Conservation (phyloP, 768 basidiomycete genomes). For the Steccherinum ochraceum region DNA sequence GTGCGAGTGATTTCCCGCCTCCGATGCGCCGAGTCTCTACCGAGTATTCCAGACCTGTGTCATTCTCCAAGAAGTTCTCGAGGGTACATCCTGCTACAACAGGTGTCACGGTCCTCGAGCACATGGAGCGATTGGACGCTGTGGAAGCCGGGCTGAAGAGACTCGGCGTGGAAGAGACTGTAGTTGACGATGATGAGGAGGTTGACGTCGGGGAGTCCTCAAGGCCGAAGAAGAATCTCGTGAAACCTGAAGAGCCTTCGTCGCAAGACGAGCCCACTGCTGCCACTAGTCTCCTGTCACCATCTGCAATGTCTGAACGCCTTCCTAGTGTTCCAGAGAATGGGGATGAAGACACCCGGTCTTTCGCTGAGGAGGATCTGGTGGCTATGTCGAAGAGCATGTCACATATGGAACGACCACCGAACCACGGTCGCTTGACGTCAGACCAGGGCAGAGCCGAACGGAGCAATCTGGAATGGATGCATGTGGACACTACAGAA, state of each 20-base stretch:
- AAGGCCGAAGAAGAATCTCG: conserved; percentile 6
- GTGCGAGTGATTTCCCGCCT: conserved; percentile 67
- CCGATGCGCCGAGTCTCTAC: conserved; percentile 59
- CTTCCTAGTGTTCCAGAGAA: conserved; percentile 49
- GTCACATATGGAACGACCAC: conserved; percentile 55
- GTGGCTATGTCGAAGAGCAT: conserved; percentile 72
- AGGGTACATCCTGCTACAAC: conserved; percentile 82
- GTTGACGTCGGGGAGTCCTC: conserved; percentile 57
- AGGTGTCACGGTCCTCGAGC: conserved; percentile 79
- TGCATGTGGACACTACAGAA: conserved; percentile 32
- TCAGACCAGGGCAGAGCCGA: conserved; percentile 22
- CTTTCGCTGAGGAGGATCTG: conserved; percentile 64
- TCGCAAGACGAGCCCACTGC: not conserved
- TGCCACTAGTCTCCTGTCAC: conserved; percentile 25
- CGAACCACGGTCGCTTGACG: conserved; percentile 30
- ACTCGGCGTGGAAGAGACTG: conserved; percentile 53
- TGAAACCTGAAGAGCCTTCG: conserved; percentile 6
- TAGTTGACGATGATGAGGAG: conserved; percentile 42
- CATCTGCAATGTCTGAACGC: conserved; percentile 47
- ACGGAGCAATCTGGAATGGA: conserved; percentile 37
- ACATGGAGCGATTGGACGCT: conserved; percentile 78
- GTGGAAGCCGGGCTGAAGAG: conserved; percentile 75
- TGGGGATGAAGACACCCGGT: conserved; percentile 37
- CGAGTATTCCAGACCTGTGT: conserved; percentile 66
- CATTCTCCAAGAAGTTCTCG: conserved; percentile 79